phyloP scores from a whole-genome alignment of 768 basidiomycete species.

The Amanita inopinata region DNA sequence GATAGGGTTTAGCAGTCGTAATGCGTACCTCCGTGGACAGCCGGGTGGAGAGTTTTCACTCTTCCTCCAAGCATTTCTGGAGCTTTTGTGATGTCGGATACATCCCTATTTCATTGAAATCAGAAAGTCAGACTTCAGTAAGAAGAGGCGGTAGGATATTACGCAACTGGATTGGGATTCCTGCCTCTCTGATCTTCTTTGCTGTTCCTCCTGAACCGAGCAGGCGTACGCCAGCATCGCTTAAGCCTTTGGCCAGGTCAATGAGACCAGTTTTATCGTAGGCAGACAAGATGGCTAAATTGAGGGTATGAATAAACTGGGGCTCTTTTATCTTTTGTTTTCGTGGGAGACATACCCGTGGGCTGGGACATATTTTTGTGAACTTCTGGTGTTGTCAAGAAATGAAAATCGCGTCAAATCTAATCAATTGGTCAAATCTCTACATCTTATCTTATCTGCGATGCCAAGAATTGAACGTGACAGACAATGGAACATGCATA shows the following conservation, averaged over 20 bases:
- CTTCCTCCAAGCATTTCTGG: slow-evolving; percentile 98
- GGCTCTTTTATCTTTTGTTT: too few species aligned
- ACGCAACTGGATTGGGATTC: slow-evolving; percentile 81
- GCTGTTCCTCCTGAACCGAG: slow-evolving; percentile 97
- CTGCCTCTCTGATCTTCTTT: slow-evolving; percentile 92
- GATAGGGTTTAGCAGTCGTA: too few species aligned
- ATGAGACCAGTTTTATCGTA: slow-evolving; percentile 92
- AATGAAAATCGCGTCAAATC: too few species aligned
- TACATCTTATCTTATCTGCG: too few species aligned
- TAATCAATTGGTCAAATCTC: too few species aligned
- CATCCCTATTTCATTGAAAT: slow-evolving; percentile 54
- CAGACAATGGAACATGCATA: too few species aligned
- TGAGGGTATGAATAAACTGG: not conserved
- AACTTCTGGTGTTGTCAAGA: too few species aligned
- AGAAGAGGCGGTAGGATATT: not conserved
- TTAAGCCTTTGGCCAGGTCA: slow-evolving; percentile 81
- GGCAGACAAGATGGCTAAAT: slow-evolving; percentile 80
- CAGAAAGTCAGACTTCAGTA: slow-evolving; percentile 2
- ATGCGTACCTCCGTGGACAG: slow-evolving; percentile 88
- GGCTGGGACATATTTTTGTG: not conserved
- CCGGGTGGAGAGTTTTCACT: slow-evolving; percentile 97
- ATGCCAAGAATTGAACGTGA: too few species aligned
- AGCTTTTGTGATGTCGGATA: slow-evolving; percentile 93
- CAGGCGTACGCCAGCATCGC: slow-evolving; percentile 72
- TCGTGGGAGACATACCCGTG: not conserved